phyloP scores from a whole-genome alignment of 495 filamentous ascomycete genomes.

The Collariella sp. region DNA sequence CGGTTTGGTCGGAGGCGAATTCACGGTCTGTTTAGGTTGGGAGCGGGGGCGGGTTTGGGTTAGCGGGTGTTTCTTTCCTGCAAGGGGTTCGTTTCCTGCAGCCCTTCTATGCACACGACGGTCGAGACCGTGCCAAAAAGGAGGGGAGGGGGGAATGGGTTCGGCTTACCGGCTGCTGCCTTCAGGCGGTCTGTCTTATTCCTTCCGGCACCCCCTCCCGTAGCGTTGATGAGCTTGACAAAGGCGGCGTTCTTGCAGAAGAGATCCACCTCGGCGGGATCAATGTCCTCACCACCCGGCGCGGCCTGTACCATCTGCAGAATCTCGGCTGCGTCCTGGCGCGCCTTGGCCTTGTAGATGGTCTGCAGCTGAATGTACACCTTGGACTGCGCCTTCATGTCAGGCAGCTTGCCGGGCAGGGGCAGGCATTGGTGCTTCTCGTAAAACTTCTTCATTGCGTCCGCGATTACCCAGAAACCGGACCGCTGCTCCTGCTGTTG shows the following conservation, averaged over 20 bases:
- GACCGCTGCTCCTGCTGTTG: slow-evolving; percentile 37
- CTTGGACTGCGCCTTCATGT: slow-evolving; percentile 94
- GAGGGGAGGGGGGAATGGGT: neutral
- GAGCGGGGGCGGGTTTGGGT: slow-evolving; percentile 1
- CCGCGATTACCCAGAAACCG: slow-evolving; percentile 83
- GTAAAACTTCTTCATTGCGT: slow-evolving; percentile 71
- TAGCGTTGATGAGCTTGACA: slow-evolving; percentile 69
- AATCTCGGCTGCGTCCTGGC: slow-evolving; percentile 71
- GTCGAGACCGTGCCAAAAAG: neutral
- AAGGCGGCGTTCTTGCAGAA: slow-evolving; percentile 96
- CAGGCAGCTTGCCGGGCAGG: slow-evolving; percentile 78
- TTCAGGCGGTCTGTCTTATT: slow-evolving; percentile 21
- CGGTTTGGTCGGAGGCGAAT: slow-evolving; percentile 34
- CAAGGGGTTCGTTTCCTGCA: slow-evolving; percentile 3
- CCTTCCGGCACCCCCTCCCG: slow-evolving; percentile 15
- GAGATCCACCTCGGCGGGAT: slow-evolving; percentile 71
- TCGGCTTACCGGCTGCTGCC: slow-evolving; percentile 28
- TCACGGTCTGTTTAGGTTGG: slow-evolving; percentile 27
- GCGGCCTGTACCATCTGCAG: slow-evolving; percentile 55
- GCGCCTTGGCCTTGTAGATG: slow-evolving; percentile 86
- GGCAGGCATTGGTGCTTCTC: slow-evolving; percentile 61
- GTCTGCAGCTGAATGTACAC: slow-evolving; percentile 91
- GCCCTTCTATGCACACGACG: neutral
- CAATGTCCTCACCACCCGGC: slow-evolving; percentile 46
- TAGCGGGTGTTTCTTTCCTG: neutral